Conservation (phyloP, 2,329 filamentous ascomycete species). For the Elsinoe fawcettii region DNA sequence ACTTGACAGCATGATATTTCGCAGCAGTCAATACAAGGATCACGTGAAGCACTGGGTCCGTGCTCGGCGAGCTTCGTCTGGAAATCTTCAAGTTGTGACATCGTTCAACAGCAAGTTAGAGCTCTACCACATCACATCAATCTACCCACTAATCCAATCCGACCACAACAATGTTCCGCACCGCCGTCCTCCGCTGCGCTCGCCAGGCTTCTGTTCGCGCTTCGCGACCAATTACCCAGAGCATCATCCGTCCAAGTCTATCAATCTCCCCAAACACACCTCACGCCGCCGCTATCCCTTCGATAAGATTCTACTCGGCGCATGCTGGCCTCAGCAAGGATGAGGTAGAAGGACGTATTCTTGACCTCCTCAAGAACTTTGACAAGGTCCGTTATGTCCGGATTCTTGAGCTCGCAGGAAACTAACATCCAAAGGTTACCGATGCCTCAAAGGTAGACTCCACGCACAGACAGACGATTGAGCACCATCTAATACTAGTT, state of each 20-base stretch:
- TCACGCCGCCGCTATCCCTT: slow-evolving; percentile 58
- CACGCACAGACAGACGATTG: not conserved
- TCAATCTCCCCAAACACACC: slow-evolving; percentile 48
- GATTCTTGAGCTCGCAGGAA: not conserved
- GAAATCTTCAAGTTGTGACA: slow-evolving; percentile 15
- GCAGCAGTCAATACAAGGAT: not conserved
- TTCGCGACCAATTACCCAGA: slow-evolving; percentile 44
- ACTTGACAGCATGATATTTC: not conserved
- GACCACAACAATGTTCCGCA: slow-evolving; percentile 70
- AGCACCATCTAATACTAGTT: not conserved
- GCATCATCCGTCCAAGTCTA: slow-evolving; percentile 48
- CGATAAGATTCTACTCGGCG: slow-evolving; percentile 79
- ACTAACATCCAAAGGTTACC: not conserved
- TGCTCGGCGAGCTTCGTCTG: slow-evolving; percentile 8
- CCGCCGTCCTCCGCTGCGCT: slow-evolving; percentile 72
- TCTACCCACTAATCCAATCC: slow-evolving; percentile 14
- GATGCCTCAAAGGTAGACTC: slow-evolving; percentile 10
- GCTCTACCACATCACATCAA: slow-evolving; percentile 1
- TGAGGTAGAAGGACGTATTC: slow-evolving; percentile 85
- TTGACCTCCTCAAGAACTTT: slow-evolving; percentile 88
- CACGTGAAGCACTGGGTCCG: slow-evolving; percentile 9
- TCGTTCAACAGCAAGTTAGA: not conserved
- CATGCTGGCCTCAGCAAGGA: slow-evolving; percentile 67
- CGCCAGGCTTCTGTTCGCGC: slow-evolving; percentile 41
- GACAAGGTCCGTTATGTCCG: slow-evolving; percentile 65